phyloP scores from a whole-genome alignment of 306 rosid species.

The Lathyrus sativus region DNA sequence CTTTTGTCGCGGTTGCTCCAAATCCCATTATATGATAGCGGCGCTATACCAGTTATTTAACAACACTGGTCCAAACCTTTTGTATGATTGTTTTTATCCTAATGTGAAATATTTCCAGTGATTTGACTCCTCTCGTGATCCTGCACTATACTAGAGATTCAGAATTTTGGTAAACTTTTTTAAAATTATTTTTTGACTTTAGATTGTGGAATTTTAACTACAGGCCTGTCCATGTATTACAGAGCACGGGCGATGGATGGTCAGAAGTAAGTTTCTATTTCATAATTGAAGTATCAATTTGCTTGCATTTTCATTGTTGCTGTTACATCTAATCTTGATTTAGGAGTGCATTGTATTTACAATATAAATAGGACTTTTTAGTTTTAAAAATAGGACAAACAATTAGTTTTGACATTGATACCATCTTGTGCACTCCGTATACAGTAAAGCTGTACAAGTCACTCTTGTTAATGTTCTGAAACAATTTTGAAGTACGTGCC shows the following conservation, averaged over 20 bases:
- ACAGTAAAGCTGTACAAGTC: constrained; percentile 2
- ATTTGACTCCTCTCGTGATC: background rate
- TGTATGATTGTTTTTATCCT: background rate
- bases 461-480: background rate
- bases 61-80: background rate
- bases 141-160: background rate
- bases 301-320: constrained; percentile 27
- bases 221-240: constrained; percentile 89
- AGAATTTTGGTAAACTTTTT: background rate
- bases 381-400: background rate
- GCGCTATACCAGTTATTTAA: too few species aligned
- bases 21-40: too few species aligned
- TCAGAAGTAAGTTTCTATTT: constrained; percentile 73
- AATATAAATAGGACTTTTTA: background rate
- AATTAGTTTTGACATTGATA: constrained; percentile 1
- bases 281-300: constrained; percentile 32
- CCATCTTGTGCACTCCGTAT: constrained; percentile 12
- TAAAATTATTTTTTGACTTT: constrained; percentile 24
- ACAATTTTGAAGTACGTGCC: constrained; percentile 7
- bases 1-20: too few species aligned
- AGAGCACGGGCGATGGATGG: constrained; percentile 86
- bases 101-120: background rate
- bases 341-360: constrained; percentile 4
- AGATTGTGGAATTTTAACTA: constrained; percentile 31
- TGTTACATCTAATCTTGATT: constrained; percentile 18